These are phyloP conservation scores for Davidsoniella virescens DNA, from an alignment of 2,329 filamentous ascomycete genomes.

Conservation along the genomic window DNA sequence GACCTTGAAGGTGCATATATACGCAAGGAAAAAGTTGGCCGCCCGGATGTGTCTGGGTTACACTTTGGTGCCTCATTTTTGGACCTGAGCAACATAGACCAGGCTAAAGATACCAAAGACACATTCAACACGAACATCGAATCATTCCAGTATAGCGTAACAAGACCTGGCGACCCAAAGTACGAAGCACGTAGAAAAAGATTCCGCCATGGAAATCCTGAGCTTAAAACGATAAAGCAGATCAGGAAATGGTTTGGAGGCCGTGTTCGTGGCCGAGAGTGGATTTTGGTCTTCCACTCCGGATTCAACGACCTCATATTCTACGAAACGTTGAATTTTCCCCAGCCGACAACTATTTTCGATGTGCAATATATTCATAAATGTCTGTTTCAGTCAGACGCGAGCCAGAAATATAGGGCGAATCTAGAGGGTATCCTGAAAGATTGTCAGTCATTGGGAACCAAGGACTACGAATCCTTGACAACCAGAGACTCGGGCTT, in stretches of 20 bases:
- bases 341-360: too few species aligned
- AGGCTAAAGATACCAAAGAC: not conserved
- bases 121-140: not conserved
- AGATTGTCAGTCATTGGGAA: too few species aligned
- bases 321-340: not conserved
- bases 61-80: slow-evolving; percentile 2
- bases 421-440: too few species aligned
- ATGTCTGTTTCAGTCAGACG: too few species aligned
- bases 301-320: not conserved
- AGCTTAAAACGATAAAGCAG: not conserved
- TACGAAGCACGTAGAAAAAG: not conserved
- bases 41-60: not conserved
- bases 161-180: not conserved
- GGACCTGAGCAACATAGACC: not conserved
- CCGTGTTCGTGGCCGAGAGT: not conserved
- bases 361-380: too few species aligned
- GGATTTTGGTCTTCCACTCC: not conserved
- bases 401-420: too few species aligned
- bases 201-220: not conserved
- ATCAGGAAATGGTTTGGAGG: not conserved
- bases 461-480: too few species aligned
- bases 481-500: too few species aligned
- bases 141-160: not conserved
- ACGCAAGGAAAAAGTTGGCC: too few species aligned
- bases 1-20: not conserved